Evolutionary conservation across 75 land plant genomes (phyloP).

Genomic region (Sequoiadendron giganteum): DNA sequence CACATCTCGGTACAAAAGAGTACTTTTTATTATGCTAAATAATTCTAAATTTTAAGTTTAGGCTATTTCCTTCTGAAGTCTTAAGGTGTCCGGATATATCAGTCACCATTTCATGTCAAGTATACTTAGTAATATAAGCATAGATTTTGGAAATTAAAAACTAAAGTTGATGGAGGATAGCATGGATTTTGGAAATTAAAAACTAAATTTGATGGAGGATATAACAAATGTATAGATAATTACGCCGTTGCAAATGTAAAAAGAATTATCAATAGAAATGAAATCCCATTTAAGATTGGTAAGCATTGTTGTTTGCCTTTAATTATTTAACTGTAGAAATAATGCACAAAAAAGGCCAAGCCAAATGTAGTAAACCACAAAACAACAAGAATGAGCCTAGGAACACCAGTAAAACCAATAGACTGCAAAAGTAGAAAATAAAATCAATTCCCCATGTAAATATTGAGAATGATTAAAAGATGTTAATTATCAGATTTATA

Average conservation of each 20-base stretch:
- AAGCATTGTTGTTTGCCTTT: slow-evolving; percentile 18
- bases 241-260: slow-evolving; percentile 81
- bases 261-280: slow-evolving; percentile 41
- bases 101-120: not conserved
- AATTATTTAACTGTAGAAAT: slow-evolving; percentile 49
- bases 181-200: no score
- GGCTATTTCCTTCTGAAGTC: not conserved
- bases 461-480: not conserved
- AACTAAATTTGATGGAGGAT: not conserved
- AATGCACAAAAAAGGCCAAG: slow-evolving; percentile 28
- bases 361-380: slow-evolving; percentile 70
- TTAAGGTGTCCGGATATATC: not conserved
- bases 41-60: not conserved
- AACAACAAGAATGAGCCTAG: slow-evolving; percentile 62
- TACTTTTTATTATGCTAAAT: not conserved
- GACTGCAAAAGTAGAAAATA: slow-evolving; percentile 51
- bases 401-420: slow-evolving; percentile 79
- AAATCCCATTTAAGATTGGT: slow-evolving; percentile 24
- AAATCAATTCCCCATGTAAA: slow-evolving; percentile 3
- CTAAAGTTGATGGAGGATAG: not conserved
- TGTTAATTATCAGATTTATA: not conserved
- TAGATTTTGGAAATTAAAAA: no score
- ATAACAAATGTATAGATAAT: slow-evolving; percentile 7
- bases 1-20: not conserved
- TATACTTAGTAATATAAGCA: not conserved